Base-by-base conservation (phyloP, 116 monocot genomes). In the Iris pallida region DNA sequence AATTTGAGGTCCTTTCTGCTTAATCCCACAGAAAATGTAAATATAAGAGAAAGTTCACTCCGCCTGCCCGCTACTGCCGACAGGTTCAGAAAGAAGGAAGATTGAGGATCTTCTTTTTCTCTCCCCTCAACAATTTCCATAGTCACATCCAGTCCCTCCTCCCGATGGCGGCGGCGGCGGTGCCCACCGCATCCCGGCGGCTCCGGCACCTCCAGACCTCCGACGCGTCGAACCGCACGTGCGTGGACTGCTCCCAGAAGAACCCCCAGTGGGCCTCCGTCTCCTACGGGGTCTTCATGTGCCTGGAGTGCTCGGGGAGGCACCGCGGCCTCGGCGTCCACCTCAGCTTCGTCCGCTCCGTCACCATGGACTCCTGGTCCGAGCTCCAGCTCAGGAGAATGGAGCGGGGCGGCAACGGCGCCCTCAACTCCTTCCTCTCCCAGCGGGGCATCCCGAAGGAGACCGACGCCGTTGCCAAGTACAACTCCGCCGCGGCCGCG, bases 331-430 rank as follows among this genome's bases (percentile, higher is more conserved):
- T 59, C 40, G 59, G 59, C 9, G 59, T 59, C 59, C 59, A 30
- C 59, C 20, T 59, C 41, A 59, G 59, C 59, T 59, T 59, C 59
- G 59, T 59, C 59, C 20, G 59, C 20, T 12, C 59, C 18, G 77
- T 77, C 58, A 71, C 77, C 57, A 71, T 71, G 71, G 71, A 71
- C 58, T 71, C 77, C 8, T 77, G 77, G 77, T 65, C 77, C 65
- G 77, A 77, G 65, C 56, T 48, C 49, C 77, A 77, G 64, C 71
- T 77, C 49, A 56, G 52, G 17, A 71, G 65, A 58, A 77, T 77
- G 77, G 77, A 66, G 59, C 54, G 65, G 7, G 71, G 18, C 20
- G 77, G 77, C 16, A 77, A 77, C 71, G 77, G 65, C 65, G 53
- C 53, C 30, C 64, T 77, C 56, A 77, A 77, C 65, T 30, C 71